A percentile compares a stretch with the other conserved stretches of the same genome.
Conservation (phyloP, 371 early-diverging fungal genomes). For the Basidiobolus meristosporus region DNA sequence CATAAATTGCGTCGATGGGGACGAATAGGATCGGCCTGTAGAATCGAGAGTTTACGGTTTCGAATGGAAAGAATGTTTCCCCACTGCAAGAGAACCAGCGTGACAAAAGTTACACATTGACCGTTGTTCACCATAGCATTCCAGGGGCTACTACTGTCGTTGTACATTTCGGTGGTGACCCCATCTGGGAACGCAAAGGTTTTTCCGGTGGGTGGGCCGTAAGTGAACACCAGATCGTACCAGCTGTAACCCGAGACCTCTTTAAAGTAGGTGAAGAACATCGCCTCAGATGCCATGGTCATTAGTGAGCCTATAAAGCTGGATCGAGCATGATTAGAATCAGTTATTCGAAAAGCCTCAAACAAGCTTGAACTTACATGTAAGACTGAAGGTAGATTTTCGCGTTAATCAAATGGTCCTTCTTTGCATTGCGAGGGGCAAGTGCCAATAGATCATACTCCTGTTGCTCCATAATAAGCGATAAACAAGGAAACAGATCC, state of each 20-base stretch:
- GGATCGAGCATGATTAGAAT: too few relatives aligned
- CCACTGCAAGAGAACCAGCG: constrained; percentile 38
- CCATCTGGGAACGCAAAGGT: too few relatives aligned
- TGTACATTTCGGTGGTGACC: too few relatives aligned
- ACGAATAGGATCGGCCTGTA: constrained; percentile 30
- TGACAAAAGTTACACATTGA: constrained; percentile 38
- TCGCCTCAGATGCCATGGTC: constrained; percentile 28
- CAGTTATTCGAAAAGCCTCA: too few relatives aligned
- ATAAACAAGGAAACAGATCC: constrained; percentile 27
- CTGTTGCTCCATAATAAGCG: constrained; percentile 40
- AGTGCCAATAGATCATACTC: constrained; percentile 34
- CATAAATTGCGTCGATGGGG: constrained; percentile 22
- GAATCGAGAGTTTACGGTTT: constrained; percentile 30
- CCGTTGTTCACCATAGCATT: too few relatives aligned
- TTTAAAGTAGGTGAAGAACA: constrained; percentile 33
- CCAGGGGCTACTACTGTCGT: too few relatives aligned
- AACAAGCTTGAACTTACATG: too few relatives aligned
- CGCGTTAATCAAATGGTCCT: constrained; percentile 27
- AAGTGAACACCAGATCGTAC: constrained; percentile 29
- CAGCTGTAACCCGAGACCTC: constrained; percentile 18
- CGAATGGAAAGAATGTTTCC: constrained; percentile 32
- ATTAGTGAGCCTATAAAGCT: constrained; percentile 40
- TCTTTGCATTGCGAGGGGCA: constrained; percentile 33
- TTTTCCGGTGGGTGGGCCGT: too few relatives aligned
- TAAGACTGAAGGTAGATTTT: constrained; percentile 35